Base-by-base conservation (phyloP, 768 basidiomycete species). In the Agrocybe praecox region DNA sequence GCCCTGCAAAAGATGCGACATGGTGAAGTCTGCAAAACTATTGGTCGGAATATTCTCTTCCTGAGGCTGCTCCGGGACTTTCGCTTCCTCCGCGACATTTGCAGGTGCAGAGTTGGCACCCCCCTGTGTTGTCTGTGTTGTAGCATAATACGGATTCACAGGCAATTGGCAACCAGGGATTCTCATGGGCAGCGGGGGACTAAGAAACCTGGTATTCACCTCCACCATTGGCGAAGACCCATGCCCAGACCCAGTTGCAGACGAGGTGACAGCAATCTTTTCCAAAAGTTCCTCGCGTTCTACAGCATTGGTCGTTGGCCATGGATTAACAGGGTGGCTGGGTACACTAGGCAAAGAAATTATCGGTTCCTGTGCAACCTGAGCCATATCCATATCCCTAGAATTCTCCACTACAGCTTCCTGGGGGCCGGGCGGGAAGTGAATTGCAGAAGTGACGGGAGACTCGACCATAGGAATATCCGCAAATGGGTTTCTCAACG, bases 201-300 rank as follows among this genome's bases (percentile, higher is more conserved):
- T 4, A 40, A 40, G 5, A 40, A 12, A 12, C 12, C 5, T 15
- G 14, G 5, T n/a, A 3, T n/a, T 40, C 26, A 29, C 26, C 9
- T 29, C 26, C 4, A 4, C 26, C 9, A 29, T 9, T 4, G 9
- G 4, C 26, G 26, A 29, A 17, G 12, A 17, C 4, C 42, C 7
- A 17, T 26, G 52, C 12, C 48, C 53, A 5, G 50, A 26, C 1
- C 48, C 32, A n/a, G 63, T 51, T 3, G 57, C 57, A 26, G 62
- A 52, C 12, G 61, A n/a, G n/a, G n/a, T 56, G 6, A 65, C 62
- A 12, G 57, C 60, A 15, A 68, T 65, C 19, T 65, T 64, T 34
- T 63, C 61, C 34, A 60, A 32, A 23, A 68, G 56, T 34, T 65
- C 65, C 26, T 64, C 62, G 21, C 59, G 57, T 52, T 66, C 65